Percentiles rank a stretch among this genome's conserved stretches.
These are phyloP conservation scores for Chaetomium cochliodes DNA, from an alignment of 495 filamentous ascomycete genomes.

Conservation along the genomic window DNA sequence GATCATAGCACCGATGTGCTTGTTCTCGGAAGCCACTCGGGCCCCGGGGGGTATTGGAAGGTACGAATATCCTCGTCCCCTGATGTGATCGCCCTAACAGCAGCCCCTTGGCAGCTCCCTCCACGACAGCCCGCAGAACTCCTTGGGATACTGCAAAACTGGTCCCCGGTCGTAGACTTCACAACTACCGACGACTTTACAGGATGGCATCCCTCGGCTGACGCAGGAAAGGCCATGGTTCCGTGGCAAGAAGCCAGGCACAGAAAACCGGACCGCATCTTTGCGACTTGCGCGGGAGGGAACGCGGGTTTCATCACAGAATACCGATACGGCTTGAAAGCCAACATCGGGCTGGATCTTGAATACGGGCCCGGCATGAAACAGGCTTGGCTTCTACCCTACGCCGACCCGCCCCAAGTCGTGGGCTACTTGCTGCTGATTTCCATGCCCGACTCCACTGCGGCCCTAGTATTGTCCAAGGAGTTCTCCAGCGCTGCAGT, in stretches of 20 bases:
- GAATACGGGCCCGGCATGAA: constrained; percentile 45
- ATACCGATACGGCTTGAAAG: constrained; percentile 68
- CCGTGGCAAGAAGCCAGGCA: constrained; percentile 23
- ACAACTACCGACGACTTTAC: constrained; percentile 45
- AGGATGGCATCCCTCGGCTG: constrained; percentile 24
- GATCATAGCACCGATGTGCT: constrained; percentile 66
- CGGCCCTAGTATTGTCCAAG: constrained; percentile 39
- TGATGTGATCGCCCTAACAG: constrained; percentile 21
- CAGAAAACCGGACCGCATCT: constrained; percentile 50
- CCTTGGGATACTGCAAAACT: constrained; percentile 62
- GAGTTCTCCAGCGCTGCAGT: constrained; percentile 41
- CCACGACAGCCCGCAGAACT: constrained; percentile 47
- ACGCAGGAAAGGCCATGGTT: constrained; percentile 10
- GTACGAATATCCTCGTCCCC: constrained; percentile 43
- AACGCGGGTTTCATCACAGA: constrained; percentile 64
- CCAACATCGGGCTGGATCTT: constrained; percentile 58
- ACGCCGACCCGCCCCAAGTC: constrained; percentile 17
- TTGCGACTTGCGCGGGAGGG: constrained; percentile 59
- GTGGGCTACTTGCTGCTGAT: constrained; percentile 47
- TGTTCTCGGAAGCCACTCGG: constrained; percentile 74
- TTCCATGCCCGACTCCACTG: constrained; percentile 48
- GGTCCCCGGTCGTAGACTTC: constrained; percentile 78
- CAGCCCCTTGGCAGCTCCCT: constrained; percentile 31
- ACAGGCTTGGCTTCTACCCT: constrained; percentile 47
- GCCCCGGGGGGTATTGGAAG: constrained; percentile 74